A percentile compares a stretch with the other conserved stretches of the same genome.
These are phyloP conservation scores for Beauveria sp. DNA, from an alignment of 2,329 filamentous ascomycete genomes.

Conservation along the genomic window DNA sequence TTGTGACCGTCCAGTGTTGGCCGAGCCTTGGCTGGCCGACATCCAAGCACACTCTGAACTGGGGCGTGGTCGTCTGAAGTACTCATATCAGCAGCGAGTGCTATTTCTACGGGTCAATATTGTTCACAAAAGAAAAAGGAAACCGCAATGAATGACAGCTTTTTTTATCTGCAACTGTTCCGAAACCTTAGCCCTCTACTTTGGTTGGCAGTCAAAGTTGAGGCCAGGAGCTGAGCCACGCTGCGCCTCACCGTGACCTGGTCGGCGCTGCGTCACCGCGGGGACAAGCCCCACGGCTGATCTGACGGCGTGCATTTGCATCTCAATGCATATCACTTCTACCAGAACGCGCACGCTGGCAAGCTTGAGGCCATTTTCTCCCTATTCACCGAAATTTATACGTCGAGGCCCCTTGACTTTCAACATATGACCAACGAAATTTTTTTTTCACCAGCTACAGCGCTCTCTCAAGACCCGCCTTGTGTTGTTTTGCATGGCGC, in stretches of 20 bases:
- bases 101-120: no score
- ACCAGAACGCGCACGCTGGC: not conserved
- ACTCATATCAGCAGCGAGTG: no score
- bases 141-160: no score
- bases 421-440: not conserved
- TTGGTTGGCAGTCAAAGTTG: not conserved
- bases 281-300: slow-evolving; percentile 13
- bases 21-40: not conserved
- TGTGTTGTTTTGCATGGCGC: not conserved
- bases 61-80: not conserved
- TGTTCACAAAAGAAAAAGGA: no score
- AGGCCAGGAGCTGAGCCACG: slow-evolving; percentile 21
- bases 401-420: no score
- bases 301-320: slow-evolving; percentile 2
- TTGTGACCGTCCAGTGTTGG: not conserved
- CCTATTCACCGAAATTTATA: not conserved
- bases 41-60: no score
- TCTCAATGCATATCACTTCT: not conserved
- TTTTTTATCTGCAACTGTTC: no score
- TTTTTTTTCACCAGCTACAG: not conserved
- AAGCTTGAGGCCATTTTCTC: not conserved
- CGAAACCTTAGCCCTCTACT: not conserved
- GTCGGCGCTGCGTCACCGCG: slow-evolving; percentile 19
- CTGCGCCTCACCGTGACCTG: slow-evolving; percentile 7
- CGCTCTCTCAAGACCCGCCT: not conserved